phyloP scores from a whole-genome alignment of 2,329 filamentous ascomycete species.

The Sporothrix curviconia region DNA sequence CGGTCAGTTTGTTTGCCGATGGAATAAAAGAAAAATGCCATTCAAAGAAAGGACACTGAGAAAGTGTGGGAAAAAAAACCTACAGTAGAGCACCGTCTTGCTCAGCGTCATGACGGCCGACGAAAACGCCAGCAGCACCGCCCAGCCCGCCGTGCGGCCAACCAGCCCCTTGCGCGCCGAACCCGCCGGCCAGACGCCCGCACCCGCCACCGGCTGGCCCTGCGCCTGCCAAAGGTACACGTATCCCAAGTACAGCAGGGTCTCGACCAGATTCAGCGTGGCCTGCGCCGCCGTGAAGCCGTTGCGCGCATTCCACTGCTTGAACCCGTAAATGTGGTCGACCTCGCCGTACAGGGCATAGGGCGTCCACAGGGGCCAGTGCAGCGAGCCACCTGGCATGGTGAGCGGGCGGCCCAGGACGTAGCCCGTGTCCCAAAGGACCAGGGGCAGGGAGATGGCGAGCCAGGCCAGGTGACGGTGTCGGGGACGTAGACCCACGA shows the following conservation, averaged over 20 bases:
- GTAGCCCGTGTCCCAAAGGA: slow-evolving; percentile 76
- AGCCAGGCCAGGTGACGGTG: slow-evolving; percentile 60
- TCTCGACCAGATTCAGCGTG: slow-evolving; percentile 32
- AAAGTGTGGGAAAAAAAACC: slow-evolving; percentile 23
- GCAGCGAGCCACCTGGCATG: slow-evolving; percentile 69
- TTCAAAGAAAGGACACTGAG: not conserved
- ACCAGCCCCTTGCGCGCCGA: slow-evolving; percentile 29
- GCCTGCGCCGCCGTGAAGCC: slow-evolving; percentile 77
- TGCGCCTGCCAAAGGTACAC: slow-evolving; percentile 30
- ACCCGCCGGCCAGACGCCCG: slow-evolving; percentile 6
- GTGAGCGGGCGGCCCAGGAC: slow-evolving; percentile 72
- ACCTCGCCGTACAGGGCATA: slow-evolving; percentile 76
- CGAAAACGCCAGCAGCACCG: slow-evolving; percentile 44
- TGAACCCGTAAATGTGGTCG: slow-evolving; percentile 76
- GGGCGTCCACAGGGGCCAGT: slow-evolving; percentile 66
- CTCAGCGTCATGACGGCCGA: slow-evolving; percentile 54
- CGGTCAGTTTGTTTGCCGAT: not conserved
- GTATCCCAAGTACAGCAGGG: slow-evolving; percentile 31
- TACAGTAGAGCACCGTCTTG: slow-evolving; percentile 57
- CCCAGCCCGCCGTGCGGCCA: slow-evolving; percentile 39
- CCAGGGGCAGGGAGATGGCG: slow-evolving; percentile 65
- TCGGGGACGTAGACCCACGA: slow-evolving; percentile 43
- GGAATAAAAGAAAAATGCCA: not conserved
- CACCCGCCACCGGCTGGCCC: slow-evolving; percentile 18
- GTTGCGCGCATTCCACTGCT: slow-evolving; percentile 58